Base-by-base conservation (phyloP, 257 asterid genomes). In the Solanum neorickii region DNA sequence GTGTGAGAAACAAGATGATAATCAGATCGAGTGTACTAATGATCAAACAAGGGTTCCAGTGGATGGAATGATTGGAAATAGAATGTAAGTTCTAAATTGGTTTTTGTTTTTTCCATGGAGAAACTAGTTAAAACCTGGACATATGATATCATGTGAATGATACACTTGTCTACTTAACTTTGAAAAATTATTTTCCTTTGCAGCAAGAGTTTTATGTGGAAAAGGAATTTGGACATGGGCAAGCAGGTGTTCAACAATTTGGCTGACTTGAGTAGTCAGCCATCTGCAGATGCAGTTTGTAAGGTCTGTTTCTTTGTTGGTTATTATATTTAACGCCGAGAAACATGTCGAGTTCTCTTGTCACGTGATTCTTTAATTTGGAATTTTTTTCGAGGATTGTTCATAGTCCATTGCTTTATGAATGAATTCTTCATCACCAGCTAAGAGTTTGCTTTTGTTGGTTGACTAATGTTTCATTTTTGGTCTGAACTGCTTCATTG, bases 231-330 rank as follows among this genome's bases (percentile, higher is more conserved):
- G 66, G 91, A 87, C 18, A 8, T 65, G 89, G 83, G 86, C 87
- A 88, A 29, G 35, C 91, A 87, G 83, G 72, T 77, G 56, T 16
- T 82, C 23, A 65, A 88, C 68, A 44, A 66, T 49, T 86, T n/a
- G 65, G 47, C 87, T 87, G 83, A 21, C 86, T 66, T 77, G 86
- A 56, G 83, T 16, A 37, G 60, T 72, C 86, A 62, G 39, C 69
- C 75, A 46, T 62, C 86, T 39, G 88, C n/a, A 68, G 88, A 68
- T 85, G 35, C 90, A 29, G 86, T 88, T 84, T 78, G 33, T 69
- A 88, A 88, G 95, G 95, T 93, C 76, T 80, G 18, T 84, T 86
- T 86, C 65, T 76, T 83, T 56, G 82, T 70, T 76, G 86, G 47
- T 25, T 66, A 68, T 47, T 69, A 44, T 65, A 74, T 85, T 75